Conservation (phyloP, 441 rosid genomes). For the Euphorbia schlechtendalii region DNA sequence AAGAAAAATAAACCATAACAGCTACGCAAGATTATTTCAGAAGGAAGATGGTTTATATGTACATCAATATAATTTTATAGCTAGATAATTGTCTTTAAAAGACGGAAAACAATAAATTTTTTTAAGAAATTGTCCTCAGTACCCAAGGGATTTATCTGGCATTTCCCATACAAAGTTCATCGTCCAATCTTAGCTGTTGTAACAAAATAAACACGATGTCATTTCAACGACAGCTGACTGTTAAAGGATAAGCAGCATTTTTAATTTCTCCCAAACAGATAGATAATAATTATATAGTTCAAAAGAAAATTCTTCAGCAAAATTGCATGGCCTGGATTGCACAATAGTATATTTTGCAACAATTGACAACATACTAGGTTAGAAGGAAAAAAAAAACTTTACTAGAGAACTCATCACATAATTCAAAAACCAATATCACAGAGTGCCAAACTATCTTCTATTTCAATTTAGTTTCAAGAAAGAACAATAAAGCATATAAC, state of each 20-base stretch:
- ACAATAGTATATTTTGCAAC: neutral
- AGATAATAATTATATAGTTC: neutral
- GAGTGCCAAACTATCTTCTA: neutral
- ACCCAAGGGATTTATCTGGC: neutral
- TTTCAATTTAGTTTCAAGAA: neutral
- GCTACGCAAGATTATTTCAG: neutral
- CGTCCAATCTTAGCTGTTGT: neutral
- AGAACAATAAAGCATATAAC: slow-evolving; percentile 20
- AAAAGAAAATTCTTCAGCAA: neutral
- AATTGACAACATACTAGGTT: neutral
- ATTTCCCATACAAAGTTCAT: neutral
- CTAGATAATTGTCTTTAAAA: too few relatives aligned
- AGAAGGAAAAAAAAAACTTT: neutral
- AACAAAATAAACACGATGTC: neutral
- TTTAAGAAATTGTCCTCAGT: neutral
- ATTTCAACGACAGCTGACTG: neutral
- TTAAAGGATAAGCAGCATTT: neutral
- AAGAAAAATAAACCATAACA: neutral
- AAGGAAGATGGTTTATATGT: too few relatives aligned
- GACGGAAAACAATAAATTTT: neutral
- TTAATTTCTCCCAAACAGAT: neutral
- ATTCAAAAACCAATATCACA: neutral
- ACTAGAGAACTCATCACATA: neutral
- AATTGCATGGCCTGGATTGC: neutral
- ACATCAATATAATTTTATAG: too few relatives aligned